A percentile compares a stretch with the other conserved stretches of the same genome.
These are phyloP conservation scores for Suillus paluster DNA, from an alignment of 768 basidiomycete species.

Conservation along the genomic window DNA sequence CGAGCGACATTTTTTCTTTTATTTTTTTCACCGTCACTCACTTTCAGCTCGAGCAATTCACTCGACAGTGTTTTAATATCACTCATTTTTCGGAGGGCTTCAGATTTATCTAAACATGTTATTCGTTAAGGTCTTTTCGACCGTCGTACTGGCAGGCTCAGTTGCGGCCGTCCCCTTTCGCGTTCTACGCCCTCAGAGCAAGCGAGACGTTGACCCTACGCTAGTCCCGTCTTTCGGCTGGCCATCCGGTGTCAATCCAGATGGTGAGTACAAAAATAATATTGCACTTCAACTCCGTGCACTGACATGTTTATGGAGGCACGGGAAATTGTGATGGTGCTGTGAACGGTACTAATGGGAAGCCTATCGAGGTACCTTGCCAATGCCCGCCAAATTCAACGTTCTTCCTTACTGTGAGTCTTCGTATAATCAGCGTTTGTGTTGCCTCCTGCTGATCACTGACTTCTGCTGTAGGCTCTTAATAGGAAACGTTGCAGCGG, in stretches of 20 bases:
- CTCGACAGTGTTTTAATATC: neutral
- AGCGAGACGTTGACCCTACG: constrained; percentile 53
- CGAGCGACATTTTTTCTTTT: constrained; percentile 3
- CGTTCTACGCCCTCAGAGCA: constrained; percentile 8
- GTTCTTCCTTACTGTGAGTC: constrained; percentile 53
- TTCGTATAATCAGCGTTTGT: constrained; percentile 13
- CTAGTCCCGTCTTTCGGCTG: constrained; percentile 68
- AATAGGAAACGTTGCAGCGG: constrained; percentile 62
- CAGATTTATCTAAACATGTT: constrained; percentile 19
- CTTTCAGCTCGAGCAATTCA: constrained; percentile 5
- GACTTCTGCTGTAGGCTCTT: constrained; percentile 37
- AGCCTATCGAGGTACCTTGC: constrained; percentile 65
- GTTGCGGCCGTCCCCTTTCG: constrained; percentile 22
- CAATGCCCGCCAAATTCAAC: constrained; percentile 61
- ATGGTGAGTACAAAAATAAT: constrained; percentile 43
- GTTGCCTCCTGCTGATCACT: constrained; percentile 2
- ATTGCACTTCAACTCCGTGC: neutral
- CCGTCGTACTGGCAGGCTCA: constrained; percentile 14
- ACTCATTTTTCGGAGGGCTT: neutral
- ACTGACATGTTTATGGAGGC: constrained; percentile 31
- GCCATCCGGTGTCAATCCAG: constrained; percentile 59
- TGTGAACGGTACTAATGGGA: constrained; percentile 57
- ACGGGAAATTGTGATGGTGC: constrained; percentile 76
- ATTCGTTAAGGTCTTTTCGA: constrained; percentile 11
- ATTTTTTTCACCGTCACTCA: neutral